phyloP scores from a whole-genome alignment of 345 rosid genomes.

The Linum usitatissimum region DNA sequence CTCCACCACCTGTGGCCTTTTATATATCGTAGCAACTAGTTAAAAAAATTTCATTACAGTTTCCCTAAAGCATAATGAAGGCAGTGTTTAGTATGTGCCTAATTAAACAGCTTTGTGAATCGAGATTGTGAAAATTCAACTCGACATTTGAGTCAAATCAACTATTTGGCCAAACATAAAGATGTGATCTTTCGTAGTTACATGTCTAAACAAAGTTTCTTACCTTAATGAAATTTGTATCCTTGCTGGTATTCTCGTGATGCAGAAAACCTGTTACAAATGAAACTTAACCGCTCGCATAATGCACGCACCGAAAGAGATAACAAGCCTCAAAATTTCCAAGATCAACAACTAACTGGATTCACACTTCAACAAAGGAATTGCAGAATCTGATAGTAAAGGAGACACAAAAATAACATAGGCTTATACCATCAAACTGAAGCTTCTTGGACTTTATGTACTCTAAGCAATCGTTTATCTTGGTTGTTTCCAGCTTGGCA shows the following conservation, averaged over 20 bases:
- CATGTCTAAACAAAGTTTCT: background rate
- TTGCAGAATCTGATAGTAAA: background rate
- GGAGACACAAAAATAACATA: background rate
- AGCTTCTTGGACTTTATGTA: slow-evolving; percentile 54
- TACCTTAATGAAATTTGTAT: slow-evolving; percentile 61
- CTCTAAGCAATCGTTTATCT: slow-evolving; percentile 71
- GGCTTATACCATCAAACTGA: slow-evolving; percentile 36
- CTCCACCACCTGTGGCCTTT: slow-evolving; percentile 3
- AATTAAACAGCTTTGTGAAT: background rate
- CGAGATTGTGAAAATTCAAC: background rate
- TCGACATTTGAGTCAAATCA: background rate
- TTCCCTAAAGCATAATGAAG: background rate
- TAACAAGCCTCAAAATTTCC: background rate
- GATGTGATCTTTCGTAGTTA: background rate
- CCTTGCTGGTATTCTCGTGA: slow-evolving; percentile 20
- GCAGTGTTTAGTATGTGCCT: background rate
- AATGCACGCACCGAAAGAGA: background rate
- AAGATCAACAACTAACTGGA: background rate
- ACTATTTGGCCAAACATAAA: background rate
- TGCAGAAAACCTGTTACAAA: slow-evolving; percentile 47
- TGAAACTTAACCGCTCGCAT: no score
- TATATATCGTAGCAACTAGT: background rate
- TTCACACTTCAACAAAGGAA: no score
- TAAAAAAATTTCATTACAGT: background rate
- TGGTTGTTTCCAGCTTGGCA: slow-evolving; percentile 76